Evolutionary conservation across 257 asterid genomes (phyloP).

Genomic region (Solanum arcanum): DNA sequence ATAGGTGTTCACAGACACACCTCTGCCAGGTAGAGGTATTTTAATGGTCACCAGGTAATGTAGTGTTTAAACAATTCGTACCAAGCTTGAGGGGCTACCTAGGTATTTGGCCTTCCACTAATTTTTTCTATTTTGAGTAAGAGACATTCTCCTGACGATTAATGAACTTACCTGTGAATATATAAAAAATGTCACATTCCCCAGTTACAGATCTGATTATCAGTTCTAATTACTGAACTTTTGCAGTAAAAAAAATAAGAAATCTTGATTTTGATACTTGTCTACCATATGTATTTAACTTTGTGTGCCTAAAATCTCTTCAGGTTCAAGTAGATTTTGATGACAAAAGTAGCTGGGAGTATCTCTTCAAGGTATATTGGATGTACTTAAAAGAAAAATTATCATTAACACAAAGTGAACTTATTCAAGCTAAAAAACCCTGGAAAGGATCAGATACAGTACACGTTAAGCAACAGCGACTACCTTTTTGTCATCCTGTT

Average conservation of each 20-base stretch:
- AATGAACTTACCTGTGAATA: not conserved
- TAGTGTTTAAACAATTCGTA: not conserved
- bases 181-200: not conserved
- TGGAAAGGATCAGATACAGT: slow-evolving; percentile 28
- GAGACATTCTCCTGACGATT: not conserved
- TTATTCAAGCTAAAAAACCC: slow-evolving; percentile 54
- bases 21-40: not conserved
- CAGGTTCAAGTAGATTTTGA: slow-evolving; percentile 88
- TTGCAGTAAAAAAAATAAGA: not conserved
- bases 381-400: slow-evolving; percentile 43
- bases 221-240: not conserved
- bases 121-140: not conserved
- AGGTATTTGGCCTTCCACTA: not conserved
- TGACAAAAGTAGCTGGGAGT: slow-evolving; percentile 80
- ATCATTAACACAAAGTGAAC: slow-evolving; percentile 53
- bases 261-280: not conserved
- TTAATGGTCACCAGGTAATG: not conserved
- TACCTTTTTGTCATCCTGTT: slow-evolving; percentile 9
- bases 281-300: not conserved
- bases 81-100: not conserved
- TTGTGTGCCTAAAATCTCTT: slow-evolving; percentile 1
- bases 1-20: not conserved
- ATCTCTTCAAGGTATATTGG: slow-evolving; percentile 92
- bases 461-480: slow-evolving; percentile 20
- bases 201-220: not conserved